Evolutionary conservation across 192 early-diverging fungal genomes (phyloP), one percentile per base, ranked within the genome.

Genomic region (Entomortierella parvispora): DNA sequence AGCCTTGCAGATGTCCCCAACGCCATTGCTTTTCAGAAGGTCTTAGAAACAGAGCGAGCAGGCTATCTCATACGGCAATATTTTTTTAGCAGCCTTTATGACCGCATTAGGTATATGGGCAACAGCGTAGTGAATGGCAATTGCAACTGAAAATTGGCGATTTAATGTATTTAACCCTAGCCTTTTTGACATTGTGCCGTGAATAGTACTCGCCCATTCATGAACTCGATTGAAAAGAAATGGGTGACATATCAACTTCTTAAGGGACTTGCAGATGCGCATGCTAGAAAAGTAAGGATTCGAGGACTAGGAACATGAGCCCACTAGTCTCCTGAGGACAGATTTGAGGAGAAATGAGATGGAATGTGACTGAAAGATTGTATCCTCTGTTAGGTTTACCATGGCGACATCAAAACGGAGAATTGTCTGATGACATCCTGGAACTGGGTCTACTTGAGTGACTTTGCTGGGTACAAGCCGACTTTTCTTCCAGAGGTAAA

Each of bases 371-470:
- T 12, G n/a, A 1, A 50, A 17, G 7, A 37, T 50, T 4, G 29
- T 17, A 14, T 43, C 50, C 29, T 18, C 45, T 40, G 23, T 45
- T 80, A 92, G 57, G 86, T 97, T 8, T 95, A 83, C 60, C 97
- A 99, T 78, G 97, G 97, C 2, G 96, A 98, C 65, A 95, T 99
- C 40, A 99, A 98, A 68, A 93, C 93, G 15, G 96, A 99, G 56
- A 99, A 99, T 68, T 84, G 98, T 12, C 76, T 97, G 22, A 91
- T 99, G 2, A 97, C 97, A 8, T 93, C 90, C 62, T 99, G 96
- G 96, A 97, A 96, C 80, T 93, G 96, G 96, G 90, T 85, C 2
- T 99, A 93, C 58, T 58, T 97, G 8, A 88, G 88, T 3, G 97
- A 99, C 50, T 96, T 96, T 84, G 93, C 93, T 45, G 86, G 85